Conservation (phyloP, 2,329 filamentous ascomycete species). For the Fusarium bactridioides region DNA sequence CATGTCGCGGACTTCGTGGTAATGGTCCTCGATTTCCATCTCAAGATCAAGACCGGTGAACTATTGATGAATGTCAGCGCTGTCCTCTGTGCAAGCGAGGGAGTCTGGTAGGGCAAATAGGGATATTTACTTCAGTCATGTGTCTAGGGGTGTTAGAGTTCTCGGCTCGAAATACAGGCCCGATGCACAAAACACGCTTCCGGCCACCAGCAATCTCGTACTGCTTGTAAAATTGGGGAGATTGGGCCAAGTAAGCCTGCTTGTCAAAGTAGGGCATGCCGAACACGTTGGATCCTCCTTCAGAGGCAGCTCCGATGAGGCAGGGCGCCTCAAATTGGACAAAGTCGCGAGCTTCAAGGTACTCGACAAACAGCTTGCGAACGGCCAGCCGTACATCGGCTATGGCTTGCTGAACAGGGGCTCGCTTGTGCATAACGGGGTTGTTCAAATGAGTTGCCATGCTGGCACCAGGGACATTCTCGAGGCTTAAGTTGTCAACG, state of each 20-base stretch:
- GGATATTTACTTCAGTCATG: slow-evolving; percentile 71
- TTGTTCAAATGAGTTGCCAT: slow-evolving; percentile 90
- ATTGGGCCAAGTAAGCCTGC: slow-evolving; percentile 81
- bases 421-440: slow-evolving; percentile 89
- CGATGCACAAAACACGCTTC: slow-evolving; percentile 80
- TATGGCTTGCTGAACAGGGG: slow-evolving; percentile 89
- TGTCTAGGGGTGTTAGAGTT: slow-evolving; percentile 85
- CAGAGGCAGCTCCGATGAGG: slow-evolving; percentile 87
- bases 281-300: slow-evolving; percentile 94
- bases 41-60: slow-evolving; percentile 90
- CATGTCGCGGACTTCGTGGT: slow-evolving; percentile 76
- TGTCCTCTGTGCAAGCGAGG: neutral
- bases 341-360: slow-evolving; percentile 62
- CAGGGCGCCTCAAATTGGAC: slow-evolving; percentile 84
- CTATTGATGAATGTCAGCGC: slow-evolving; percentile 44
- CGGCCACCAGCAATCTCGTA: slow-evolving; percentile 82
- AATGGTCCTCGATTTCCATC: slow-evolving; percentile 82
- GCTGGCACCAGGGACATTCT: slow-evolving; percentile 73
- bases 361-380: slow-evolving; percentile 77
- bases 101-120: slow-evolving; percentile 10
- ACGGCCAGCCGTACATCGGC: slow-evolving; percentile 63
- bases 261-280: slow-evolving; percentile 88
- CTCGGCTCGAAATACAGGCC: slow-evolving; percentile 86
- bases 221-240: slow-evolving; percentile 88
- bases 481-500: slow-evolving; percentile 52